Evolutionary conservation across 2,329 filamentous ascomycete genomes (phyloP).

Genomic region (Aspergillus floridensis): DNA sequence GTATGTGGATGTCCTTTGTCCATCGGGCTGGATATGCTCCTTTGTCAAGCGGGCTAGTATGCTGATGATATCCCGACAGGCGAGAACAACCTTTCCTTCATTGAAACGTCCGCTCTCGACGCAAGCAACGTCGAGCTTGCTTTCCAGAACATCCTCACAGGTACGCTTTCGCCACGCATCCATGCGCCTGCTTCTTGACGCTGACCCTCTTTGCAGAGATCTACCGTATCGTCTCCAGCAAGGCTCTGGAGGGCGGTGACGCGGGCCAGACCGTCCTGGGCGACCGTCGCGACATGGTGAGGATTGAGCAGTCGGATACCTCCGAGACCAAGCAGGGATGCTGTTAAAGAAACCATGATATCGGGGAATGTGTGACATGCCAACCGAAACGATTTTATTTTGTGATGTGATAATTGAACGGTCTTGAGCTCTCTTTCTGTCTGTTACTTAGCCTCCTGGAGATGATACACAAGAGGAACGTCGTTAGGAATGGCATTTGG

Average conservation of each 20-base stretch:
- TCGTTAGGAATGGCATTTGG: conserved; percentile 28
- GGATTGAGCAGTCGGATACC: conserved; percentile 81
- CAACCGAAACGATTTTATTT: conserved; percentile 37
- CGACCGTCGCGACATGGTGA: conserved; percentile 73
- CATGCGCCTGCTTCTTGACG: background rate
- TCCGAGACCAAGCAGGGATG: conserved; percentile 65
- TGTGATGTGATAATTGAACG: conserved; percentile 41
- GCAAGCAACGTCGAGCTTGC: conserved; percentile 98
- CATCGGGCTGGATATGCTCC: background rate
- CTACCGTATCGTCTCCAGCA: conserved; percentile 98
- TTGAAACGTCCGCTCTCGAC: conserved; percentile 97
- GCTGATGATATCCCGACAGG: conserved; percentile 52
- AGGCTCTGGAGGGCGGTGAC: conserved; percentile 89
- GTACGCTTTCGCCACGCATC: conserved; percentile 52
- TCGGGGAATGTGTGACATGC: conserved; percentile 24
- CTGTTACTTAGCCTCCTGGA: conserved; percentile 35
- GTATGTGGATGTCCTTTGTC: conserved; percentile 51
- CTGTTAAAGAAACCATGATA: conserved; percentile 32
- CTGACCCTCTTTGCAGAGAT: conserved; percentile 65
- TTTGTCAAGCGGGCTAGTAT: background rate
- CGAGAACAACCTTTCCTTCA: conserved; percentile 98
- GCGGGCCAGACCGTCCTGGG: conserved; percentile 74
- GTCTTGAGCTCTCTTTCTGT: conserved; percentile 37
- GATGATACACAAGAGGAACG: conserved; percentile 35
- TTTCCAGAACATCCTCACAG: conserved; percentile 98